These are phyloP conservation scores for Penicillium silybi DNA, from an alignment of 495 filamentous ascomycete species.

Conservation along the genomic window DNA sequence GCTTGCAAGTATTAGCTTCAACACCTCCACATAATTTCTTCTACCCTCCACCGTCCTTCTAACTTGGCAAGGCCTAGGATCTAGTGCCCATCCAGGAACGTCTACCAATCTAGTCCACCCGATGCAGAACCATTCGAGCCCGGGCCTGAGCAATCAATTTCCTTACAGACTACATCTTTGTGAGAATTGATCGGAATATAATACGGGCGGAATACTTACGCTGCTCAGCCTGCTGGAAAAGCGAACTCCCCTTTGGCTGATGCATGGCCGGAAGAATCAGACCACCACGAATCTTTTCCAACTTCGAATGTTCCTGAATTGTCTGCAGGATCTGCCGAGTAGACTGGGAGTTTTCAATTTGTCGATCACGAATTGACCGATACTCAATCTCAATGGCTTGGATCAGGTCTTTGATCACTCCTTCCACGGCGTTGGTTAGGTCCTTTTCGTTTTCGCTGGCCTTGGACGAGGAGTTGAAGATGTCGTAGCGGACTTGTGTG, in stretches of 20 bases:
- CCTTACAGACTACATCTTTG: conserved; percentile 26
- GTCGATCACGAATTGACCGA: neutral
- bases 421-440: neutral
- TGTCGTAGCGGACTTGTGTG: conserved; percentile 21
- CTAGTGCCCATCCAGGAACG: neutral
- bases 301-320: conserved; percentile 26
- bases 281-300: conserved; percentile 23
- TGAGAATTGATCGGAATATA: neutral
- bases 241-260: conserved; percentile 25
- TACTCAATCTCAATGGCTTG: conserved; percentile 6
- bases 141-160: conserved; percentile 26
- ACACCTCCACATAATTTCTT: neutral
- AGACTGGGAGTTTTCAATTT: neutral
- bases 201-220: conserved; percentile 14
- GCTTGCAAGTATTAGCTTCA: neutral
- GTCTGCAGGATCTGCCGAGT: conserved; percentile 12
- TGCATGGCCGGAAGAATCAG: conserved; percentile 30
- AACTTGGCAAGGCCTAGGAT: neutral
- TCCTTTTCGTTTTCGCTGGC: neutral
- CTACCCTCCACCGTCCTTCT: too few relatives aligned
- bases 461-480: conserved; percentile 7
- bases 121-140: conserved; percentile 8
- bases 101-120: conserved; percentile 18
- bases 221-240: conserved; percentile 35
- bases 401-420: neutral